Conservation (phyloP, 2,329 filamentous ascomycete genomes). For the Cryphonectria naterciae region DNA sequence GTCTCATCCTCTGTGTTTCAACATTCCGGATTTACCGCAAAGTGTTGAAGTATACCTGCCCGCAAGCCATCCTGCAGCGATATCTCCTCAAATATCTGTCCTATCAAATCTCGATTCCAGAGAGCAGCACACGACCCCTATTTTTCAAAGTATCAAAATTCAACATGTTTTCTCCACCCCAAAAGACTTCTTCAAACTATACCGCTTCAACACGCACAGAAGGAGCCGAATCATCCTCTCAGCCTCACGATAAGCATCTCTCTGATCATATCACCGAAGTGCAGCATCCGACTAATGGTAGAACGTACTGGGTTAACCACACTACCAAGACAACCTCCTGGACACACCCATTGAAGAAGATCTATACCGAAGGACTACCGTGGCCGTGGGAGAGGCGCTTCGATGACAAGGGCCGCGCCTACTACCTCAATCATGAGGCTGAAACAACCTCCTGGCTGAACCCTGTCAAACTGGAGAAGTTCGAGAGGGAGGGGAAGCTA, state of each 20-base stretch:
- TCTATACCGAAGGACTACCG: neutral
- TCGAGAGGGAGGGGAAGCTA: conserved; percentile 34
- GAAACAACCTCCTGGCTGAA: neutral
- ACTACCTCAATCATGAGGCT: neutral
- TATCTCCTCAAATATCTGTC: neutral
- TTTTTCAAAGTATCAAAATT: neutral
- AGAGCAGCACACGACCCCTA: neutral
- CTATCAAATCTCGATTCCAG: neutral
- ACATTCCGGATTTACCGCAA: no score
- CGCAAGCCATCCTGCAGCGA: no score
- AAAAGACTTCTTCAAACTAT: neutral
- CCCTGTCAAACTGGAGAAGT: conserved; percentile 36
- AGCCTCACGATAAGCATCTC: neutral
- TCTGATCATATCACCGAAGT: neutral
- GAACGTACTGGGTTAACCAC: neutral
- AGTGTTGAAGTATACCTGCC: no score
- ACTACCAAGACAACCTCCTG: conserved; percentile 1
- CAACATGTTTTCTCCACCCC: neutral
- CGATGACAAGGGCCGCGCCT: neutral
- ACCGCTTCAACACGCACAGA: neutral
- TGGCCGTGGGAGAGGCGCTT: conserved; percentile 6
- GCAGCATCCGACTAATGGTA: neutral
- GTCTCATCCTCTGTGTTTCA: no score
- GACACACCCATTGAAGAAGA: neutral
- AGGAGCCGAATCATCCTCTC: neutral